Conservation (phyloP, 2,329 filamentous ascomycete genomes). For the Leptosphaerulina australis region DNA sequence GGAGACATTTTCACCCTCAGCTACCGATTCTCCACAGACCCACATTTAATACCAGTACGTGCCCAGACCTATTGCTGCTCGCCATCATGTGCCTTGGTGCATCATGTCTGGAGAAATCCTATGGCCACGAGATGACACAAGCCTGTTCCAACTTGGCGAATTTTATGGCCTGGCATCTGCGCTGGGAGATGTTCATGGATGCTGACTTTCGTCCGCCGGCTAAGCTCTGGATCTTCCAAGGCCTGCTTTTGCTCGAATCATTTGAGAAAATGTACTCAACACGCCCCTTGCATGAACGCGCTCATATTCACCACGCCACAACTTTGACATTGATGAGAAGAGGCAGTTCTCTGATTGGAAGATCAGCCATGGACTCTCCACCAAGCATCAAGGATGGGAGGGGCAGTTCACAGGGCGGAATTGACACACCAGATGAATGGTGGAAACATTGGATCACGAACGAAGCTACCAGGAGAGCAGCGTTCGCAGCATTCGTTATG, state of each 20-base stretch:
- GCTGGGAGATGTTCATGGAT: slow-evolving; percentile 96
- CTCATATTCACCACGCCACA: slow-evolving; percentile 95
- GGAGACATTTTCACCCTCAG: slow-evolving; percentile 93
- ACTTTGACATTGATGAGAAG: slow-evolving; percentile 94
- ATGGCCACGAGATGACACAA: slow-evolving; percentile 74
- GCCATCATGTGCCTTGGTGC: slow-evolving; percentile 93
- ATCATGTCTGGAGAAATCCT: slow-evolving; percentile 82
- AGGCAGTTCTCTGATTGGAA: slow-evolving; percentile 87
- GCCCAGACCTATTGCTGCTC: slow-evolving; percentile 81
- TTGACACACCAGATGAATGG: slow-evolving; percentile 81
- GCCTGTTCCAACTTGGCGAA: slow-evolving; percentile 83
- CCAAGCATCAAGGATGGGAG: slow-evolving; percentile 72
- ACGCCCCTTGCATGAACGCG: slow-evolving; percentile 86
- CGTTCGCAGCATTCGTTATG: slow-evolving; percentile 92
- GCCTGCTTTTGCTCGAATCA: slow-evolving; percentile 83
- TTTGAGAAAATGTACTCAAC: slow-evolving; percentile 99
- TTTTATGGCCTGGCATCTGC: slow-evolving; percentile 89
- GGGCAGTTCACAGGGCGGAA: slow-evolving; percentile 53
- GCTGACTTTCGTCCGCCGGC: slow-evolving; percentile 87
- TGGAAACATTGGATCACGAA: slow-evolving; percentile 97
- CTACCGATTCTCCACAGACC: slow-evolving; percentile 93
- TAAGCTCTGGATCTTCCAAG: slow-evolving; percentile 95
- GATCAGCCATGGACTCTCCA: slow-evolving; percentile 82
- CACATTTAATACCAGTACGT: slow-evolving; percentile 87
- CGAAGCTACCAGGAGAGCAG: slow-evolving; percentile 85